Conservation (phyloP, 352 stramenopile species). For the Globisporangium yorkense region DNA sequence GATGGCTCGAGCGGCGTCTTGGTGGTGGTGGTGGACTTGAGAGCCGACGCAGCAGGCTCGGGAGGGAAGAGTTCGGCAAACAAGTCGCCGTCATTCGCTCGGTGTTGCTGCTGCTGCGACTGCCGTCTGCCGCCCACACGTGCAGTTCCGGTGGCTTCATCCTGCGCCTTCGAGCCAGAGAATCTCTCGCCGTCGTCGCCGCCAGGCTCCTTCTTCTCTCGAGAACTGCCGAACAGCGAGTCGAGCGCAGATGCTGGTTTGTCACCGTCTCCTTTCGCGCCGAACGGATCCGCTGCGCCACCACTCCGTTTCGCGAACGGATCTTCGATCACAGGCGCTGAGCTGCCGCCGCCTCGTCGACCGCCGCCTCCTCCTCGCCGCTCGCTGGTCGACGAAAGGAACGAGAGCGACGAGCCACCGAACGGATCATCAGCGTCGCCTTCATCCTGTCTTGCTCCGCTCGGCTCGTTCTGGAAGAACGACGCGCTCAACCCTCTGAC, state of each 20-base stretch:
- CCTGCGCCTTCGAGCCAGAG: not conserved
- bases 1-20: not conserved
- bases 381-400: conserved; percentile 22
- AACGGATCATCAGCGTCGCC: conserved; percentile 6
- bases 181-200: not conserved
- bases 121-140: not conserved
- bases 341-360: conserved; percentile 3
- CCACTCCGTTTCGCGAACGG: conserved; percentile 7
- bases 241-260: conserved; percentile 10
- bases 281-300: not conserved
- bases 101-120: conserved; percentile 3
- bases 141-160: not conserved
- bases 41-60: conserved; percentile 1
- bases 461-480: conserved; percentile 27
- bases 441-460: not conserved
- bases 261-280: not conserved
- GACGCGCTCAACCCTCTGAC: conserved; percentile 18
- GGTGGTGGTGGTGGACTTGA: not conserved
- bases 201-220: not conserved
- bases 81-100: conserved; percentile 26
- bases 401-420: conserved; percentile 13
- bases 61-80: conserved; percentile 30
- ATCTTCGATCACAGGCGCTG: conserved; percentile 3
- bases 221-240: conserved; percentile 19
- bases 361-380: conserved; percentile 14